phyloP scores from a whole-genome alignment of 2,329 filamentous ascomycete species.

The Cryphonectria radicalis region DNA sequence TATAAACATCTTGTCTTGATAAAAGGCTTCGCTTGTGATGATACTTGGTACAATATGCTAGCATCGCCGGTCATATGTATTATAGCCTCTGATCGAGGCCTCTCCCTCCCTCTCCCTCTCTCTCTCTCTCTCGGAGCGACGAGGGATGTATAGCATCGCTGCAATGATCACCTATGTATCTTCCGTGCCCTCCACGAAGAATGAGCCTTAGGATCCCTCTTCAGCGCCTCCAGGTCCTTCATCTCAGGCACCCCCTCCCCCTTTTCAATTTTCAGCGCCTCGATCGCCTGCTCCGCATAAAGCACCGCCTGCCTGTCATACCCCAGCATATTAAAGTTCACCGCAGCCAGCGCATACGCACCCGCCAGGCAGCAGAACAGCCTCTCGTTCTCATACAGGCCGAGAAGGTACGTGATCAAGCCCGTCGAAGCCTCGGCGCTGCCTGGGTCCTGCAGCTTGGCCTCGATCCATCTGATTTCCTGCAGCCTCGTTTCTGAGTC shows the following conservation, averaged over 20 bases:
- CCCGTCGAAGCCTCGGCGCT: conserved; percentile 35
- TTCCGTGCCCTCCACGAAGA: conserved; percentile 27
- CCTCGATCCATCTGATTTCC: conserved; percentile 37
- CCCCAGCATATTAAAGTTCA: conserved; percentile 45
- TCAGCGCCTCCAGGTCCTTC: conserved; percentile 39
- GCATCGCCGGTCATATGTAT: too few relatives aligned
- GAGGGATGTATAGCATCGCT: neutral
- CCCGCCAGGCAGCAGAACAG: conserved; percentile 40
- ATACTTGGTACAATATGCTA: too few relatives aligned
- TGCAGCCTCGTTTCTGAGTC: conserved; percentile 41
- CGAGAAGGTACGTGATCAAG: conserved; percentile 37
- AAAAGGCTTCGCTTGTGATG: too few relatives aligned
- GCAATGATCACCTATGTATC: neutral
- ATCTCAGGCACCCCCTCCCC: conserved; percentile 38
- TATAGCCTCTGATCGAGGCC: neutral
- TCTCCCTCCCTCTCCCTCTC: too few relatives aligned
- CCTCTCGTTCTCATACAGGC: conserved; percentile 40
- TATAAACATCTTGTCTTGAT: too few relatives aligned
- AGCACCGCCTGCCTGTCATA: conserved; percentile 37
- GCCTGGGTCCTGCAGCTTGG: conserved; percentile 33
- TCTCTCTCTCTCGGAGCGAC: neutral
- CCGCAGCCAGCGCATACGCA: conserved; percentile 44
- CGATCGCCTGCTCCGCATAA: conserved; percentile 40
- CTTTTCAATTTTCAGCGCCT: conserved; percentile 39
- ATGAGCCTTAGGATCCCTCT: conserved; percentile 38